Evolutionary conservation across 1,284 basidiomycete species (phyloP), one percentile per base, ranked within the genome.

Genomic region (Heterobasidion annosum): DNA sequence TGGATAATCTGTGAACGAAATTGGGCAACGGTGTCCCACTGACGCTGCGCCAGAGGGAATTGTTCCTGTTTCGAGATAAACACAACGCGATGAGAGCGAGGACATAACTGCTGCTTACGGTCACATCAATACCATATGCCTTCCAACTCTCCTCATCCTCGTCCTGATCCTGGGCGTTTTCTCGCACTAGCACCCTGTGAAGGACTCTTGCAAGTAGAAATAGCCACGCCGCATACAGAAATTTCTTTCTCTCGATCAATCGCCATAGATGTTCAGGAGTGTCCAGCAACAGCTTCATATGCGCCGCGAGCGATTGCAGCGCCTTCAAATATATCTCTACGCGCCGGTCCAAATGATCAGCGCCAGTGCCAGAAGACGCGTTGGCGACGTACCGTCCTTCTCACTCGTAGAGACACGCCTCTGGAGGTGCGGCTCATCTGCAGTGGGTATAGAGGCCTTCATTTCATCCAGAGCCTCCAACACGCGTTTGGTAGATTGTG

Each of bases 221-320:
- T 45, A 95, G 69, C 85, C 89, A 94, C 16, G 90, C 84, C 8
- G 93, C 91, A 42, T 86, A 76, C 32, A 93, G 77, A 62, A 86
- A 93, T 53, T 81, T 77, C 62, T 86, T 85, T 51, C 81, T 76
- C 61, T 93, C 88, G 54, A 94, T 81, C 53, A 93, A 75, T 7
- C 88, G 78, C 86, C 92, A 96, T 13, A 95, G 70, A 62, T 91
- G 85, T 67, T 95, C 93, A 12, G 93, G 91, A 6, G 90, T 84
- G 67, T 95, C 93, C 10, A 95, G 70, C 9, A 96, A 74, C 9
- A 96, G 72, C 67, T 94, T 94, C 62, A 94, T 77, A 65, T 95
- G 91, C 0, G 91, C 90, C 10, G 92, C 88, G 15, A 93, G 77
- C 3, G 85, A 76, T 58, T 94, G 84, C 43, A 93, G 66, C 9